Percentiles rank a stretch among this genome's conserved stretches.
phyloP scores from a whole-genome alignment of 345 rosid genomes.

The Euclidium syriacum region DNA sequence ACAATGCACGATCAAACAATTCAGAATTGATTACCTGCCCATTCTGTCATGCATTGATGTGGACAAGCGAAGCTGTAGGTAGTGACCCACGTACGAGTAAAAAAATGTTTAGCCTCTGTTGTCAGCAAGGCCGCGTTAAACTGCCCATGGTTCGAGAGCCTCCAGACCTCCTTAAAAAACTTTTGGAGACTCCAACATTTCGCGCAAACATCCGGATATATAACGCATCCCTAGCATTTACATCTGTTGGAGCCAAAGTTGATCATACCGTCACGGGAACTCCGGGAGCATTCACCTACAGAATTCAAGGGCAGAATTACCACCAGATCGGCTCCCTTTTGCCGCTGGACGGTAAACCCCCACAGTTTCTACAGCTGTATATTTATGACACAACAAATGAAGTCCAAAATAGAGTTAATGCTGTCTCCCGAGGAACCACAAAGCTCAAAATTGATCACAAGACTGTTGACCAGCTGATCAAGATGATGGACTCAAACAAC shows the following conservation, averaged over 20 bases:
- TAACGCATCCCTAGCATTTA: not conserved
- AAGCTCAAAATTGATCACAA: not conserved
- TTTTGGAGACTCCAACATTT: not conserved
- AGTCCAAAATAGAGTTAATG: not conserved
- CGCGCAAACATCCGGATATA: accelerated
- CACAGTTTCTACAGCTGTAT: not conserved
- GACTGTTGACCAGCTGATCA: not conserved
- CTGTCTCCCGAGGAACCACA: not conserved
- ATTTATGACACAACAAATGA: not conserved
- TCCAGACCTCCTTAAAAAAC: not conserved
- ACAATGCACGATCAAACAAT: too few relatives aligned
- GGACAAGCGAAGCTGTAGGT: too few relatives aligned
- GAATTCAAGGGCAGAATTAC: not conserved
- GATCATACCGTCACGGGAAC: not conserved
- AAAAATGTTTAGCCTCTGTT: too few relatives aligned
- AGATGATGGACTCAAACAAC: not conserved
- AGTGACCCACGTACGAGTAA: too few relatives aligned
- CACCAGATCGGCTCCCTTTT: not conserved
- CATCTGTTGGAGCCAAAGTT: not conserved
- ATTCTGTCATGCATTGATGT: too few relatives aligned
- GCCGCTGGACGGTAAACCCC: not conserved
- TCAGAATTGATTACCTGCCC: too few relatives aligned
- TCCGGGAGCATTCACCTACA: not conserved
- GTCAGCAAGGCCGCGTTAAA: not conserved
- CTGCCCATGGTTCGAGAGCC: not conserved